Evolutionary conservation across 1,139 yeast species (phyloP).

Genomic region (Scheffersomyces illinoinensis): DNA sequence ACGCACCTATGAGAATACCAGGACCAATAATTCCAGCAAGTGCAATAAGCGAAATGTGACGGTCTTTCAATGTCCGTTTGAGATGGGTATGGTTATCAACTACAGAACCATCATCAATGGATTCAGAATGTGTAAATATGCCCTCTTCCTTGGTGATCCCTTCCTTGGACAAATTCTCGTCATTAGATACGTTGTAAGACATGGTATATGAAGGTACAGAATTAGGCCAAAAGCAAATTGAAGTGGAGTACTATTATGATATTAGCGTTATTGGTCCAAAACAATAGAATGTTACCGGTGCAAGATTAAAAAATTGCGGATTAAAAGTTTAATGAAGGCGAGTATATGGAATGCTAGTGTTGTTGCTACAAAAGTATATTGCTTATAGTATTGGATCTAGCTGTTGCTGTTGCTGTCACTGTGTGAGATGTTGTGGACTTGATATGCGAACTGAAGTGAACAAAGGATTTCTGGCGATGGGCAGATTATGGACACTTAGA

Average conservation of each 20-base stretch:
- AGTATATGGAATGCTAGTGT: background rate
- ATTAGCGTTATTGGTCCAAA: too few species aligned
- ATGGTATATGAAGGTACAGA: background rate
- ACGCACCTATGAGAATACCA: conserved; percentile 51
- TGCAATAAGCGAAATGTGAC: conserved; percentile 49
- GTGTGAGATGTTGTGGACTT: background rate
- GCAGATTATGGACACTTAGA: too few species aligned
- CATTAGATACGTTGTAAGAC: background rate
- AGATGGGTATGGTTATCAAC: conserved; percentile 20
- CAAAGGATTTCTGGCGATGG: too few species aligned
- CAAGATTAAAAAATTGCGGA: too few species aligned
- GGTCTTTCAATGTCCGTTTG: conserved; percentile 39
- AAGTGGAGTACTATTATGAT: background rate
- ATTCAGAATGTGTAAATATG: background rate
- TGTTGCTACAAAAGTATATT: background rate
- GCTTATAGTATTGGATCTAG: too few species aligned
- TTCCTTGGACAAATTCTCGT: background rate
- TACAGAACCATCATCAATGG: conserved; percentile 6
- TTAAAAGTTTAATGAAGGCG: too few species aligned
- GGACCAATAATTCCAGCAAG: conserved; percentile 60
- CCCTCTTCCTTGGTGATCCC: background rate
- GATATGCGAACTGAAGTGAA: background rate
- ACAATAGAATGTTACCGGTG: background rate
- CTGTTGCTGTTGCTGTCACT: background rate
- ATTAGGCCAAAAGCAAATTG: too few species aligned